phyloP scores from a whole-genome alignment of 495 filamentous ascomycete genomes.

The Oleoguttula mirabilis region DNA sequence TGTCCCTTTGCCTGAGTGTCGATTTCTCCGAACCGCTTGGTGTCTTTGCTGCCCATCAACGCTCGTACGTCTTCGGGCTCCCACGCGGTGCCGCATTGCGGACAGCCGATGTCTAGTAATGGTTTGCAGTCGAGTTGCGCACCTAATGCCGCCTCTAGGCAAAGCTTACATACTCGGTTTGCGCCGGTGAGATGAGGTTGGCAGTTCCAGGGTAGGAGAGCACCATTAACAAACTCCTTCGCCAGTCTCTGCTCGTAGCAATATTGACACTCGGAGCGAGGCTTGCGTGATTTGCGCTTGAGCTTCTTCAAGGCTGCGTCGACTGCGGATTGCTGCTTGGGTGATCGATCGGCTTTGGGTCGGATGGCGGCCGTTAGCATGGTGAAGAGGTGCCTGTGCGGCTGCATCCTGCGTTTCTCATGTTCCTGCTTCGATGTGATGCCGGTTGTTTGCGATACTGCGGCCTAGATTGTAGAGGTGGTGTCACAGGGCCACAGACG shows the following conservation, averaged over 20 bases:
- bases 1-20: background rate
- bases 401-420: no score
- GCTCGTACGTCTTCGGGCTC: background rate
- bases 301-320: background rate
- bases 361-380: no score
- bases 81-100: slow-evolving; percentile 1
- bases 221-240: slow-evolving; percentile 1
- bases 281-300: background rate
- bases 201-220: slow-evolving; percentile 1
- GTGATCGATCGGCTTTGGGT: background rate
- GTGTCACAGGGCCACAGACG: no score
- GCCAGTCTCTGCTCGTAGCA: slow-evolving; percentile 1
- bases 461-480: no score
- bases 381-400: no score
- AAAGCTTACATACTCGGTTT: background rate
- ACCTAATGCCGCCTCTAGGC: background rate
- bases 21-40: background rate
- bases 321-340: background rate
- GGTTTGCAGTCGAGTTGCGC: slow-evolving; percentile 3
- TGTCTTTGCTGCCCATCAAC: slow-evolving; percentile 1
- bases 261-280: slow-evolving; percentile 3
- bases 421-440: no score
- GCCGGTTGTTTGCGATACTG: no score
- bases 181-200: slow-evolving; percentile 2
- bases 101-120: slow-evolving; percentile 3